Evolutionary conservation across 2,329 filamentous ascomycete genomes (phyloP), one percentile per base, ranked within the genome.

Genomic region (Colletotrichum sp.): DNA sequence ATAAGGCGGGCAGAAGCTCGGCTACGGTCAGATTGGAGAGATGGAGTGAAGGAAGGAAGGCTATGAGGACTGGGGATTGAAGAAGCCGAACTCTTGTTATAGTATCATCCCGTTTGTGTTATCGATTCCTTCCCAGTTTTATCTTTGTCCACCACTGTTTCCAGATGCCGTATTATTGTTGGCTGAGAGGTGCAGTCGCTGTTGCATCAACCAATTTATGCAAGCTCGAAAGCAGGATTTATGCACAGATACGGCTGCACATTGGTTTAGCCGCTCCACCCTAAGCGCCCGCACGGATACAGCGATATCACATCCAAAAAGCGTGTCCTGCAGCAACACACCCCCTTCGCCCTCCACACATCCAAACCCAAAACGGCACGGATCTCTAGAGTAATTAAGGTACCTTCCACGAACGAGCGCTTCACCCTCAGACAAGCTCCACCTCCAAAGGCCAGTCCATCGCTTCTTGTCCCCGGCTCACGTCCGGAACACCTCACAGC

Each of bases 381-480:
- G 36, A 67, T 43, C 48, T 65, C 63, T 15, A 68, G 30, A 75
- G 72, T 65, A 65, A 36, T 65, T 30, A 60, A 74, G 69, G 64
- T 75, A 75, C 73, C 43, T 73, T 57, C 57, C 69, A 72, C 63
- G 69, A 34, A 75, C 38, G 57, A 52, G 70, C 38, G 67, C 60
- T 58, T 71, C 67, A 58, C 72, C 61, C 63, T 57, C 73, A 74
- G 74, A 76, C 68, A 76, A 76, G 74, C 74, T 76, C 74, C 74
- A 76, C 74, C 65, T 60, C 68, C 57, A 60, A 61, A 58, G 58
- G 71, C 57, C 71, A 74, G 67, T 43, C 38, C 60, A 65, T 65
- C 60, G 38, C 34, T 57, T 60, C 34, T 32, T 71, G 43, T 67
- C 70, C 55, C 74, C 71, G 65, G 71, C 26, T 76, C 52, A 52